phyloP scores from a whole-genome alignment of 441 rosid species.

The Eruca vesicaria region DNA sequence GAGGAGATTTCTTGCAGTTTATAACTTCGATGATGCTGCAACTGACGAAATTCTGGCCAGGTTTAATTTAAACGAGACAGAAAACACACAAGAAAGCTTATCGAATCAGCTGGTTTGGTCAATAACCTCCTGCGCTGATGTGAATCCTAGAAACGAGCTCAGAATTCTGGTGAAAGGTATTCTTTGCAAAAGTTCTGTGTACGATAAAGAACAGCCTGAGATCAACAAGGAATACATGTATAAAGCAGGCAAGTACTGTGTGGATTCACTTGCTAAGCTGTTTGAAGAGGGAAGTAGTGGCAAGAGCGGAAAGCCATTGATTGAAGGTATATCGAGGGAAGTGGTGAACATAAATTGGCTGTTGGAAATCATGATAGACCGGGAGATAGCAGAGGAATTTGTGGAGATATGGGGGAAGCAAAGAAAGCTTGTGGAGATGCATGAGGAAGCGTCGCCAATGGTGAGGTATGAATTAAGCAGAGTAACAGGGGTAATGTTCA shows the following conservation, averaged over 20 bases:
- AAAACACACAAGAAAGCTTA: slow-evolving; percentile 48
- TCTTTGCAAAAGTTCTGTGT: slow-evolving; percentile 78
- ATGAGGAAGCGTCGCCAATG: slow-evolving; percentile 69
- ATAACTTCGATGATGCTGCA: slow-evolving; percentile 55
- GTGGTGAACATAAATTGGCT: slow-evolving; percentile 85
- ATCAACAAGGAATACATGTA: slow-evolving; percentile 68
- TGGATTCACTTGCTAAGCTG: slow-evolving; percentile 46
- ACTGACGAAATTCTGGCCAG: slow-evolving; percentile 63
- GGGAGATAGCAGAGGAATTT: slow-evolving; percentile 77
- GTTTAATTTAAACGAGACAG: slow-evolving; percentile 41
- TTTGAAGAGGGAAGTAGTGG: slow-evolving; percentile 48
- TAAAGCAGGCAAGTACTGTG: slow-evolving; percentile 54
- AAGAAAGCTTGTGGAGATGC: slow-evolving; percentile 48
- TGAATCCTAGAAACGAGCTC: slow-evolving; percentile 75
- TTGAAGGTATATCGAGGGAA: slow-evolving; percentile 64
- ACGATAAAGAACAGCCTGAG: slow-evolving; percentile 76
- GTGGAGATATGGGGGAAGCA: slow-evolving; percentile 73
- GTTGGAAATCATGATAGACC: slow-evolving; percentile 69
- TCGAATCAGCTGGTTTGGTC: slow-evolving; percentile 68
- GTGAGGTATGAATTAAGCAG: slow-evolving; percentile 81
- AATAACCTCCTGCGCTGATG: slow-evolving; percentile 57
- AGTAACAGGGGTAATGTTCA: slow-evolving; percentile 63
- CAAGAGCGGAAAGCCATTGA: slow-evolving; percentile 49
- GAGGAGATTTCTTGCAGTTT: slow-evolving; percentile 49
- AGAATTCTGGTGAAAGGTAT: slow-evolving; percentile 76